phyloP scores from a whole-genome alignment of 2,329 filamentous ascomycete genomes.

The Aspergillus brasiliensis region DNA sequence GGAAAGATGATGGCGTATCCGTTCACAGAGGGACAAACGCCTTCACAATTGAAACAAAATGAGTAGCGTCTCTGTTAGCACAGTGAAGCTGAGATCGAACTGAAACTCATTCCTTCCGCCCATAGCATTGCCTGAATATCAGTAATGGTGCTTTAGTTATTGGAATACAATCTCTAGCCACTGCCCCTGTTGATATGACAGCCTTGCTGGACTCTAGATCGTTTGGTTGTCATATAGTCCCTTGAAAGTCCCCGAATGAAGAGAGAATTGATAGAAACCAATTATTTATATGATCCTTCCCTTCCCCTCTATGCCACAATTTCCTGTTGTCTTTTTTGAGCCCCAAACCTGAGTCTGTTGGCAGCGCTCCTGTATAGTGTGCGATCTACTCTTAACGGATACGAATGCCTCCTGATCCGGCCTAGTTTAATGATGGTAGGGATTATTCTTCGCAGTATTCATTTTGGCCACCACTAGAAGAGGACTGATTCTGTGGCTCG shows the following conservation, averaged over 20 bases:
- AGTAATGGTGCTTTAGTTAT: too few species aligned
- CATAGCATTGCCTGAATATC: not conserved
- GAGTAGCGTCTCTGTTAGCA: not conserved
- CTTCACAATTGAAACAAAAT: not conserved
- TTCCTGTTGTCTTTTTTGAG: not conserved
- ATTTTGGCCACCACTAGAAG: too few species aligned
- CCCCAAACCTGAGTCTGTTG: constrained; percentile 5
- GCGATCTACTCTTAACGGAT: constrained; percentile 24
- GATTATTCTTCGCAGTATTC: not conserved
- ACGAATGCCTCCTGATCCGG: too few species aligned
- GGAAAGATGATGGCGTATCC: not conserved
- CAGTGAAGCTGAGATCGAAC: not conserved
- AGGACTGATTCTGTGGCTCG: too few species aligned
- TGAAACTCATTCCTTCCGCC: not conserved
- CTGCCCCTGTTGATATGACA: too few species aligned
- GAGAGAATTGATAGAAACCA: not conserved
- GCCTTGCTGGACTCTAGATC: too few species aligned
- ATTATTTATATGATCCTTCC: constrained; percentile 3
- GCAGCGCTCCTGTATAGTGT: constrained; percentile 21
- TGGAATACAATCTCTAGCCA: too few species aligned
- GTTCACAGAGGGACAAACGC: not conserved
- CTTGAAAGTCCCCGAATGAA: too few species aligned
- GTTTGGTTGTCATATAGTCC: too few species aligned
- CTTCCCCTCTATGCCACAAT: constrained; percentile 14
- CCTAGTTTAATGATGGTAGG: not conserved